Conservation (phyloP, 805 yeast genomes). For the Pichia cephalocereana region DNA sequence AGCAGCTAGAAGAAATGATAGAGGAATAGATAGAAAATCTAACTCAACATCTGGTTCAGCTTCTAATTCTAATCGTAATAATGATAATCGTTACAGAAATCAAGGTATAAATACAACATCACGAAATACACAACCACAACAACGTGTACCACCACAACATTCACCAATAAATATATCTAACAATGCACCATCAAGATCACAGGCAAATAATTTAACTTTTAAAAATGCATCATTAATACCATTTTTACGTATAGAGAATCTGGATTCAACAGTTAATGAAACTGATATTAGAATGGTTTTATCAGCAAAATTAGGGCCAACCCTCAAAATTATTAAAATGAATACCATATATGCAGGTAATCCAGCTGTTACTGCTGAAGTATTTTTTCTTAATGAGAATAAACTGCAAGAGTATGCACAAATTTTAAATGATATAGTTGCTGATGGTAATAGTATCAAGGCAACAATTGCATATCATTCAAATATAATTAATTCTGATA, state of each 20-base stretch:
- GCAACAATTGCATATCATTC: conserved; percentile 8
- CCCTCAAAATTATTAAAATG: conserved; percentile 11
- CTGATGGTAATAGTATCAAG: conserved; percentile 11
- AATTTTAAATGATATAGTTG: conserved; percentile 7
- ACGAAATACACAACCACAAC: no score
- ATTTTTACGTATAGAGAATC: conserved; percentile 24
- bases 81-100: no score
- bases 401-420: conserved; percentile 4
- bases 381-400: conserved; percentile 10
- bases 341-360: not conserved
- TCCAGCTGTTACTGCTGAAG: conserved; percentile 13
- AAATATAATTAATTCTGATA: conserved; percentile 5
- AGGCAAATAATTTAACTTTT: conserved; percentile 8
- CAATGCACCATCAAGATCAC: not conserved
- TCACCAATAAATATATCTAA: not conserved
- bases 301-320: conserved; percentile 14
- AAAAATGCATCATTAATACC: conserved; percentile 17
- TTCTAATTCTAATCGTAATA: not conserved
- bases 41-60: no score
- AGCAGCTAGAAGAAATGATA: no score
- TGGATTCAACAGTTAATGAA: conserved; percentile 23
- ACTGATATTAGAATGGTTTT: conserved; percentile 22
- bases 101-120: no score
- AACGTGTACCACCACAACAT: not conserved
- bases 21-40: no score